phyloP scores from a whole-genome alignment of 192 early-diverging fungal genomes.

The Coemansia reversa region DNA sequence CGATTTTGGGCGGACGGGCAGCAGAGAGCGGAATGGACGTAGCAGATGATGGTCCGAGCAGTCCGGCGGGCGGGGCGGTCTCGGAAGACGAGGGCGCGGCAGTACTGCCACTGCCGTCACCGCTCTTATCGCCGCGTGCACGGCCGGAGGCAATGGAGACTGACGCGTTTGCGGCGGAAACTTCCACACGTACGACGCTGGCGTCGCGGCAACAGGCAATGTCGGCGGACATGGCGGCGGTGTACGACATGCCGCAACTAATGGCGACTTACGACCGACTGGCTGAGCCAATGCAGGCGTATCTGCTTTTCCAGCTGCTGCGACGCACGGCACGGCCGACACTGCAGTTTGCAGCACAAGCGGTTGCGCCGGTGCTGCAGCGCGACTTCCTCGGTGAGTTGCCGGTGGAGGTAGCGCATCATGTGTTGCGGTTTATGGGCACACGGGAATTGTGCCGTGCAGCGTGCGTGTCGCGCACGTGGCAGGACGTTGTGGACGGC shows the following conservation, averaged over 20 bases:
- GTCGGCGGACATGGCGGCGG: conserved; percentile 29
- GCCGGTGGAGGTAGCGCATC: conserved; percentile 68
- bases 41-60: background rate
- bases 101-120: conserved; percentile 39
- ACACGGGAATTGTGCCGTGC: conserved; percentile 73
- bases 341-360: conserved; percentile 86
- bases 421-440: conserved; percentile 84
- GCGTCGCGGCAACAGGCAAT: conserved; percentile 11
- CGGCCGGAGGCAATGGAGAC: conserved; percentile 34
- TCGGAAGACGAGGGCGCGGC: conserved; percentile 12
- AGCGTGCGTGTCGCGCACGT: conserved; percentile 76
- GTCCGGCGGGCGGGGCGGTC: background rate
- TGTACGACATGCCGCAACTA: conserved; percentile 55
- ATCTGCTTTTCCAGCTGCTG: conserved; percentile 86
- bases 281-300: conserved; percentile 75
- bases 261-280: conserved; percentile 79
- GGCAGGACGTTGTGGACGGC: conserved; percentile 77
- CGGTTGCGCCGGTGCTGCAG: conserved; percentile 88
- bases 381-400: conserved; percentile 83
- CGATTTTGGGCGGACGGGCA: background rate
- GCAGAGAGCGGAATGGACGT: conserved; percentile 5
- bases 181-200: conserved; percentile 13
- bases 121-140: conserved; percentile 44
- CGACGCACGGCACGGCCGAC: conserved; percentile 75
- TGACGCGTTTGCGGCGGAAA: conserved; percentile 22